A percentile compares a stretch with the other conserved stretches of the same genome.
These are phyloP conservation scores for Aspergillus bertholletiae DNA, from an alignment of 495 filamentous ascomycete species.

Conservation along the genomic window DNA sequence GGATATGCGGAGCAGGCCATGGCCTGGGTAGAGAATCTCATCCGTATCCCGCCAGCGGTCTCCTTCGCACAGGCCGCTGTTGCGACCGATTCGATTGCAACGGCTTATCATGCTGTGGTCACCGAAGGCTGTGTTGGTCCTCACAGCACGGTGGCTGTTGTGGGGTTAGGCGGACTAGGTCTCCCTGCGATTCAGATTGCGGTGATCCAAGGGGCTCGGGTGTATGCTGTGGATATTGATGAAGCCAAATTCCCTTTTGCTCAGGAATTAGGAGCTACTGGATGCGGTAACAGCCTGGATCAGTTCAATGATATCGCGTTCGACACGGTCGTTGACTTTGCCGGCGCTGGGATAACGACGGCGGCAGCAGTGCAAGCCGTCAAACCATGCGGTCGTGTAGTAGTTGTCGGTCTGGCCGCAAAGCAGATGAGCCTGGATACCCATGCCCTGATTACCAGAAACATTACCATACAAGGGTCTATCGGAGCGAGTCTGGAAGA, in stretches of 20 bases:
- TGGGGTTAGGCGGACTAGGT: neutral
- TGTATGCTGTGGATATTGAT: neutral
- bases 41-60: neutral
- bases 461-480: neutral
- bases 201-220: neutral
- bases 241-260: neutral
- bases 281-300: neutral
- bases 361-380: neutral
- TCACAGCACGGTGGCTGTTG: neutral
- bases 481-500: neutral
- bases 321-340: neutral
- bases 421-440: neutral
- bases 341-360: neutral
- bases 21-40: neutral
- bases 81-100: neutral
- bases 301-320: neutral
- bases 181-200: neutral
- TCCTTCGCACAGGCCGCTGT: neutral
- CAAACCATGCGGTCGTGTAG: neutral
- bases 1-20: neutral
- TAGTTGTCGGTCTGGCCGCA: neutral
- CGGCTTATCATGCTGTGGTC: neutral
- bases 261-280: neutral
- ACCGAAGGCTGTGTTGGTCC: neutral
- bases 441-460: neutral